phyloP scores from a whole-genome alignment of 2,329 filamentous ascomycete genomes.

The Anisogramma anomala region DNA sequence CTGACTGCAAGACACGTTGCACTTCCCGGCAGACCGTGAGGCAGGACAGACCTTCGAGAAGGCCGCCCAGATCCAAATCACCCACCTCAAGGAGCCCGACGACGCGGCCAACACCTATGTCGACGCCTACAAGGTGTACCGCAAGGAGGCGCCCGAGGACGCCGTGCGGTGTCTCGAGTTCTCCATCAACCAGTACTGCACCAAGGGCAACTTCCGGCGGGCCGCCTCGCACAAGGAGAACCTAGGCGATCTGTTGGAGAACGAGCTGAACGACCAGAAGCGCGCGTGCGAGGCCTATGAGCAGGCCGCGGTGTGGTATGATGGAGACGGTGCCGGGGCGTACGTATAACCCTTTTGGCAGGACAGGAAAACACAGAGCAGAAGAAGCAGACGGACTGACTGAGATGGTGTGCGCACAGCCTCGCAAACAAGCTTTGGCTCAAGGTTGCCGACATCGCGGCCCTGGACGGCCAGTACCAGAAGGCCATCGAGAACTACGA shows the following conservation, averaged over 20 bases:
- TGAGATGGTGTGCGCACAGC: constrained; percentile 33
- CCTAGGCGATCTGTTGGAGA: constrained; percentile 75
- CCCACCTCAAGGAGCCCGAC: constrained; percentile 78
- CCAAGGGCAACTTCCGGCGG: constrained; percentile 80
- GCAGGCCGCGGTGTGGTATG: constrained; percentile 78
- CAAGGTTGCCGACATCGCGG: constrained; percentile 81
- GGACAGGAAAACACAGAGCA: too few species aligned
- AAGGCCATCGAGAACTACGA: constrained; percentile 76
- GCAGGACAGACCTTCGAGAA: constrained; percentile 79
- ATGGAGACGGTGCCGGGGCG: constrained; percentile 74
- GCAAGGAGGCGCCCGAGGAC: constrained; percentile 71
- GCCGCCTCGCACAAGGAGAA: constrained; percentile 87
- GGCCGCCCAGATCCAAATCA: constrained; percentile 68
- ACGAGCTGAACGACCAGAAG: constrained; percentile 66
- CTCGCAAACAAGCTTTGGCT: constrained; percentile 89
- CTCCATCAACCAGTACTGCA: constrained; percentile 76
- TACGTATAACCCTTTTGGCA: constrained; percentile 33
- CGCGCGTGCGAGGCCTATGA: constrained; percentile 75
- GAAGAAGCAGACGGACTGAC: too few species aligned
- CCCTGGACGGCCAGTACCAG: constrained; percentile 72
- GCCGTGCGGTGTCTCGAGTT: constrained; percentile 69
- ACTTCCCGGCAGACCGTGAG: constrained; percentile 52
- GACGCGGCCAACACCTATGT: constrained; percentile 80
- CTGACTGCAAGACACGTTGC: not conserved
- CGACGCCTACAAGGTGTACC: constrained; percentile 93